Percentiles rank a stretch among this genome's conserved stretches.
Conservation (phyloP, 2,329 filamentous ascomycete genomes). For the Aspergillus sp. region DNA sequence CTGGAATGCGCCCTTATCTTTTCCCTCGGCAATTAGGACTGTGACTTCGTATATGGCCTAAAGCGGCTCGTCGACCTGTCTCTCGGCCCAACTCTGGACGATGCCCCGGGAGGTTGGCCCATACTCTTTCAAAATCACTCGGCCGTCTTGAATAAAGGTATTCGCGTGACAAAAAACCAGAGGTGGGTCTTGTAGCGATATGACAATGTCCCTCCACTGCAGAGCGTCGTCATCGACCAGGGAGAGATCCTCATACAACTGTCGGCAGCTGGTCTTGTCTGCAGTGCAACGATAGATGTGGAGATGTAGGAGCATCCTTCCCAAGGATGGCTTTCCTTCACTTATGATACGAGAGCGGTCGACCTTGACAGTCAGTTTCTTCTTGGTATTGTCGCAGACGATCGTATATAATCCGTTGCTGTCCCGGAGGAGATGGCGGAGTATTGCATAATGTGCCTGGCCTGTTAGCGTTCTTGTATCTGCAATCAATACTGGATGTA, state of each 20-base stretch:
- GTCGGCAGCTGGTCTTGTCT: conserved; percentile 52
- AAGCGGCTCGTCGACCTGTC: conserved; percentile 7
- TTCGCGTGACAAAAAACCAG: conserved; percentile 66
- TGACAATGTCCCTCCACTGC: conserved; percentile 55
- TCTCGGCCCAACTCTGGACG: conserved; percentile 54
- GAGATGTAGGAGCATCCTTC: conserved; percentile 57
- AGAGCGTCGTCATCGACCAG: conserved; percentile 54
- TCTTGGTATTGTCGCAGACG: conserved; percentile 42
- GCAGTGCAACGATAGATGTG: conserved; percentile 65
- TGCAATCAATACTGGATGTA: conserved; percentile 6
- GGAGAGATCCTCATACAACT: conserved; percentile 59
- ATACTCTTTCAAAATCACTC: conserved; percentile 57
- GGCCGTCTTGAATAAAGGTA: conserved; percentile 46
- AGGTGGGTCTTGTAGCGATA: conserved; percentile 51
- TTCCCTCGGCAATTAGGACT: neutral
- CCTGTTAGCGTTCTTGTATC: neutral
- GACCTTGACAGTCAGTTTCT: conserved; percentile 9
- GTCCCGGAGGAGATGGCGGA: conserved; percentile 57
- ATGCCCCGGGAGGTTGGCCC: conserved; percentile 55
- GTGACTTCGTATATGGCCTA: no score
- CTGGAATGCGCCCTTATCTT: neutral
- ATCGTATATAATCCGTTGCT: conserved; percentile 54
- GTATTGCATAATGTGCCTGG: conserved; percentile 61
- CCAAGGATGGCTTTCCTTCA: conserved; percentile 58
- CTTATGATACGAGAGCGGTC: neutral